Evolutionary conservation across 228 moss, liverwort and hornwort genomes (phyloP), one percentile per base, ranked within the genome.

Genomic region (Sphagnum magellanicum): DNA sequence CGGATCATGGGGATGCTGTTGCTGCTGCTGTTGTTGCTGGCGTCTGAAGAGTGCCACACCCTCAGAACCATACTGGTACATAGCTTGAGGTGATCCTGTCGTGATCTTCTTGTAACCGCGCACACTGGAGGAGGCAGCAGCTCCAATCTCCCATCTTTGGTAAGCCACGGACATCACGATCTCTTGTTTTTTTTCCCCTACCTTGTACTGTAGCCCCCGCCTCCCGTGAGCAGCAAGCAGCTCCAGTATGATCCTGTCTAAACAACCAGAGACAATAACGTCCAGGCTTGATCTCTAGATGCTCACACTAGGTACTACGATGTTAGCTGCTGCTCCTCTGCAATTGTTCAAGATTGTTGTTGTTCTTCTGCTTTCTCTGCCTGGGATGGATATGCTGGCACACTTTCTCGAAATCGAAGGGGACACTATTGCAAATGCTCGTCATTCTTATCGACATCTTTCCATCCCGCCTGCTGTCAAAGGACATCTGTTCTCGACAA

Each of bases 121-220:
- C 65, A 47, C 80, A 4, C 75, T 74, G 67, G 83, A 74, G 12
- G 80, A 72, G 10, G 87, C 72, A 6, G 51, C 83, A 53, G 72
- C 82, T 72, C 86, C 80, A 72, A 87, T 80, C 69, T 87, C 87
- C 87, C 87, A 83, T 74, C 78, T 80, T 81, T 87, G 87, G 52
- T 87, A 87, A 49, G 83, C 78, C 59, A 87, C 76, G 73, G 83
- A 80, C 83, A 87, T 32, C 32, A 32, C 32, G 32, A 32, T 32
- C 32, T 32, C 32, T 32, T 32, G 32, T 1, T 32, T 32, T 32
- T 32, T 32, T 32, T 3, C 32, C 32, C 32, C 32, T 32, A 76
- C 70, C 77, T 77, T 63, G 74, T 64, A 64, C 68, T 68, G 59
- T 60, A 60, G 1, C 49, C 46, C 51, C 9, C 32, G 32, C 32